Conservation (phyloP, 805 yeast genomes). For the Kockiozyma suomiensis region DNA sequence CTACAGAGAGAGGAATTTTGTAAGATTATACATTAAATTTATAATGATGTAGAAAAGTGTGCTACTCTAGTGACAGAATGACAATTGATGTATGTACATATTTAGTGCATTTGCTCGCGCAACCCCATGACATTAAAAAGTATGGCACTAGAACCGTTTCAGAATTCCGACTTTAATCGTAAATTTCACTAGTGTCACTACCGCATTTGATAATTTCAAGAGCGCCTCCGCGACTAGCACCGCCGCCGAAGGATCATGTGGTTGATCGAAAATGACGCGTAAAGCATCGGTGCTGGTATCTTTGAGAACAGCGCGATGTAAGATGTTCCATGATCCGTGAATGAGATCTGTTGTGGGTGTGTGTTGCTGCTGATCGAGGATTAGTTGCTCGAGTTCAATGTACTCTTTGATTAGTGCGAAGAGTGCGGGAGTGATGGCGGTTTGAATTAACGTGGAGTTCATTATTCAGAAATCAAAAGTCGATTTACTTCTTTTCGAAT, state of each 20-base stretch:
- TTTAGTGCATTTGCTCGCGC: background rate
- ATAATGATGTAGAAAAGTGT: background rate
- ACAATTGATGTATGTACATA: background rate
- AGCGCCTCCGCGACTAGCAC: conserved; percentile 15
- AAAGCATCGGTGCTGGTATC: background rate
- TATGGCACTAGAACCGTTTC: background rate
- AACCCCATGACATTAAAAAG: background rate
- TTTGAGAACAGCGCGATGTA: background rate
- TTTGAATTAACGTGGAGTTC: background rate
- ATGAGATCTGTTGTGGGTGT: background rate
- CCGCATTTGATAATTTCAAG: conserved; percentile 14
- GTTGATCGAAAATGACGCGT: conserved; percentile 8
- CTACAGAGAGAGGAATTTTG: no score
- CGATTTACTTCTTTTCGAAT: no score
- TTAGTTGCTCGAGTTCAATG: conserved; percentile 4
- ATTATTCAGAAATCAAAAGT: background rate
- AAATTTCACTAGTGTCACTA: conserved; percentile 9
- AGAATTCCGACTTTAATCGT: conserved; percentile 15
- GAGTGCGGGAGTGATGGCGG: background rate
- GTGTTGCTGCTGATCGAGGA: background rate
- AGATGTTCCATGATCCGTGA: background rate
- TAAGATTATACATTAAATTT: background rate
- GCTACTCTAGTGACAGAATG: background rate
- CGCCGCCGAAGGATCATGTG: conserved; percentile 3
- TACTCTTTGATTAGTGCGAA: background rate